Evolutionary conservation across 2,329 filamentous ascomycete genomes (phyloP), one percentile per base, ranked within the genome.

Genomic region (Botrytis byssoidea): DNA sequence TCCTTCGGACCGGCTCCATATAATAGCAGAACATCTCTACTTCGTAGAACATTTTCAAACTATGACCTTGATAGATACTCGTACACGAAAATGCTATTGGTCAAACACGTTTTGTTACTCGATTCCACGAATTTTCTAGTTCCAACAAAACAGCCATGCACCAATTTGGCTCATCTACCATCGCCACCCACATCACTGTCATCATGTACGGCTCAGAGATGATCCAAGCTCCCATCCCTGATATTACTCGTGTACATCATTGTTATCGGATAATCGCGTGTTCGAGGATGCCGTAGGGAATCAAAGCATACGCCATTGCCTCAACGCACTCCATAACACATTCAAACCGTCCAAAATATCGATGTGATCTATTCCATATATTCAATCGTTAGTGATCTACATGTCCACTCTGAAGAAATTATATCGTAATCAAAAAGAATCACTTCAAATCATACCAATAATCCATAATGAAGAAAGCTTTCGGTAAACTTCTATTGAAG

Each of bases 381-480:
- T 37, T 61, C 14, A 4, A 9, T 63, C 22, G 8, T 40, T 35
- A n/a, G 35, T 4, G 22, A 40, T 40, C 14, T 7, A 4, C 1
- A 40, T n/a, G 12, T 16, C 12, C 12, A 63, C 35, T 63, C n/a
- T 16, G 37, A 63, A n/a, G 12, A 40, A 40, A 16, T n/a, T 0
- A 9, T 4, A 16, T 63, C 9, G 35, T 9, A n/a, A 40, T 18
- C n/a, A 40, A 14, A n/a, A 40, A 40, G 12, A 25, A 25, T 18
- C 22, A 63, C 22, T 20, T n/a, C 14, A 37, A 63, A 16, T 63
- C 35, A 63, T 18, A 40, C 35, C 20, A 40, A 63, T n/a, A 63
- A n/a, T 63, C 10, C 25, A 70, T 14, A 18, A 71, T 66, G 70
- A 71, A 55, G 44, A 71, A 55, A 25, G n/a, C 37, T 16, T 66